Conservation (phyloP, 163 green algal genomes). For the Prototheca wickerhamii region DNA sequence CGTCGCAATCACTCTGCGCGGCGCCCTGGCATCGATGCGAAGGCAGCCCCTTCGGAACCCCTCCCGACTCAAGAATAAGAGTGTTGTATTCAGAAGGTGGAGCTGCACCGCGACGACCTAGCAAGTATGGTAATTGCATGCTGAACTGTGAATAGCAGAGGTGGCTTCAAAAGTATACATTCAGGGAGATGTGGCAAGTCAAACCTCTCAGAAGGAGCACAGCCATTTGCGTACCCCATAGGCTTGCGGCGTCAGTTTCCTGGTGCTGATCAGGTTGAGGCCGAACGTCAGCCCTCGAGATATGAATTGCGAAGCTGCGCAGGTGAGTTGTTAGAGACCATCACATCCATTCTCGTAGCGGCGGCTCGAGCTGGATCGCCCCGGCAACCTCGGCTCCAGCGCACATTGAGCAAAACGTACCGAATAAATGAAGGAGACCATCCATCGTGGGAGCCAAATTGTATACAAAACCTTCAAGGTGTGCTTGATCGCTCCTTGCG, state of each 20-base stretch:
- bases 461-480: not conserved
- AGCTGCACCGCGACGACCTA: constrained; percentile 76
- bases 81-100: constrained; percentile 81
- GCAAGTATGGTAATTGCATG: not conserved
- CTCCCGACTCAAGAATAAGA: constrained; percentile 78
- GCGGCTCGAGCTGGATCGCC: not conserved
- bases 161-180: not conserved
- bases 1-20: constrained; percentile 26
- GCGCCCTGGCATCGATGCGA: constrained; percentile 14
- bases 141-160: not conserved
- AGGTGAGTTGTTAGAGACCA: not conserved
- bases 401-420: constrained; percentile 8
- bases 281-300: constrained; percentile 62
- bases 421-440: constrained; percentile 21
- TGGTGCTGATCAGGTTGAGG: constrained; percentile 65
- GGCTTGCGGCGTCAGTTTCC: constrained; percentile 54
- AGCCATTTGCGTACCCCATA: constrained; percentile 55
- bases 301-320: constrained; percentile 62
- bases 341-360: not conserved
- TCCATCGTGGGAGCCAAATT: too few relatives aligned
- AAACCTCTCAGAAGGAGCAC: not conserved
- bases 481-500: not conserved
- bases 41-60: constrained; percentile 75
- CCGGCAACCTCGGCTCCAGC: not conserved
- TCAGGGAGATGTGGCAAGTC: not conserved